These are phyloP conservation scores for Monosporascus ibericus DNA, from an alignment of 2,329 filamentous ascomycete species.

Conservation along the genomic window DNA sequence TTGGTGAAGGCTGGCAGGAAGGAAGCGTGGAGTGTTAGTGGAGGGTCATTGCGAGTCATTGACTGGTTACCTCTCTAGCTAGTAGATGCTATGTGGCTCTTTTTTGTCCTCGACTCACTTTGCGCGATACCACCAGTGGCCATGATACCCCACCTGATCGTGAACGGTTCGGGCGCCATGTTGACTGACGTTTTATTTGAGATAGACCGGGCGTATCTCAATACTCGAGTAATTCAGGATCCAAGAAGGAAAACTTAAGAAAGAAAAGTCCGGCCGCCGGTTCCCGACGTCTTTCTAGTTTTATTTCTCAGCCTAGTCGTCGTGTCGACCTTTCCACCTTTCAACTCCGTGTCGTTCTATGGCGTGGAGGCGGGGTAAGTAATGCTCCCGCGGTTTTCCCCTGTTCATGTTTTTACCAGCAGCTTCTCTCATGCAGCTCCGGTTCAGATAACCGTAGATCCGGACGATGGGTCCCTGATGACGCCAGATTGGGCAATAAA, in stretches of 20 bases:
- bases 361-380: not conserved
- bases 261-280: no score
- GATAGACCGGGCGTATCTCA: no score
- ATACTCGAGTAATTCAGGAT: no score
- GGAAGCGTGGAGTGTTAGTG: slow-evolving; percentile 2
- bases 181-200: slow-evolving; percentile 11
- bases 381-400: no score
- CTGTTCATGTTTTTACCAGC: no score
- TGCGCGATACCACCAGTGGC: slow-evolving; percentile 55
- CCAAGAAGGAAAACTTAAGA: no score
- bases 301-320: not conserved
- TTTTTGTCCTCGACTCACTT: slow-evolving; percentile 33
- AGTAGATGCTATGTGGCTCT: not conserved
- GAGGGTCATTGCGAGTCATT: not conserved
- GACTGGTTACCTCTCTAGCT: not conserved
- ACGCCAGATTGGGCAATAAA: no score
- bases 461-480: not conserved
- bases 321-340: not conserved
- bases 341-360: no score
- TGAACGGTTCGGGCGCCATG: slow-evolving; percentile 39
- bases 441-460: not conserved
- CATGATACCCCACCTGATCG: slow-evolving; percentile 54
- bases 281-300: no score
- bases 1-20: slow-evolving; percentile 54
- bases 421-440: not conserved